These are phyloP conservation scores for Krasilnikovozyma curviuscula DNA, from an alignment of 768 basidiomycete genomes.

Conservation along the genomic window DNA sequence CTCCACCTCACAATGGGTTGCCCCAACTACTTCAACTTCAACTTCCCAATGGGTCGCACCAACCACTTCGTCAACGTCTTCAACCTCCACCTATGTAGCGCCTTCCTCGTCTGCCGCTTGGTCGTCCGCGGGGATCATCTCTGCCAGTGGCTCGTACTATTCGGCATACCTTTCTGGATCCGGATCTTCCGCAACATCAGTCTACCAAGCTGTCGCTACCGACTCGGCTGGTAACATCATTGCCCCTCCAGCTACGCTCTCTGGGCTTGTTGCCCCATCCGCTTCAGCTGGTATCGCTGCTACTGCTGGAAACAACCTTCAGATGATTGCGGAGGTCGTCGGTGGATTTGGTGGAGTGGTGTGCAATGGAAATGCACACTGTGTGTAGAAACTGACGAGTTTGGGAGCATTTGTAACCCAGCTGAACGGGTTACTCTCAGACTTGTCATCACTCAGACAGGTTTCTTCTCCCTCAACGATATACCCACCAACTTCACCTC, in stretches of 20 bases:
- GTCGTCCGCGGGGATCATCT: not conserved
- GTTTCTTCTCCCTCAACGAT: too few species aligned
- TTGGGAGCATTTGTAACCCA: too few species aligned
- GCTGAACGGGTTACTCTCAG: too few species aligned
- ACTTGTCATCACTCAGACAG: too few species aligned
- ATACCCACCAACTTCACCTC: too few species aligned
- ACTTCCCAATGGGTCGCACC: not conserved
- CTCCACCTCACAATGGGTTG: too few species aligned
- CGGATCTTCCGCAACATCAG: not conserved
- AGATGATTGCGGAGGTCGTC: constrained; percentile 4
- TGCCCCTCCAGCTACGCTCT: not conserved
- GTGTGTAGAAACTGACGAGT: too few species aligned
- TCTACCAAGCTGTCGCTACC: not conserved
- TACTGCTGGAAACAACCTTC: constrained; percentile 2
- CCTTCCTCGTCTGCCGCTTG: not conserved
- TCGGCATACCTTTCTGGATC: not conserved
- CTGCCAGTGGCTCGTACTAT: not conserved
- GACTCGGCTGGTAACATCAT: not conserved
- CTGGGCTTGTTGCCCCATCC: not conserved
- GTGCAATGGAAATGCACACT: constrained; percentile 8
- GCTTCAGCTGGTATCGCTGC: not conserved
- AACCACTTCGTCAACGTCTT: not conserved
- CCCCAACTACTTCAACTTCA: not conserved
- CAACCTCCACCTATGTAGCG: not conserved
- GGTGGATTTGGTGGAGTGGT: constrained; percentile 2